Conservation (phyloP, 2,329 filamentous ascomycete genomes). For the Talaromyces sp. region DNA sequence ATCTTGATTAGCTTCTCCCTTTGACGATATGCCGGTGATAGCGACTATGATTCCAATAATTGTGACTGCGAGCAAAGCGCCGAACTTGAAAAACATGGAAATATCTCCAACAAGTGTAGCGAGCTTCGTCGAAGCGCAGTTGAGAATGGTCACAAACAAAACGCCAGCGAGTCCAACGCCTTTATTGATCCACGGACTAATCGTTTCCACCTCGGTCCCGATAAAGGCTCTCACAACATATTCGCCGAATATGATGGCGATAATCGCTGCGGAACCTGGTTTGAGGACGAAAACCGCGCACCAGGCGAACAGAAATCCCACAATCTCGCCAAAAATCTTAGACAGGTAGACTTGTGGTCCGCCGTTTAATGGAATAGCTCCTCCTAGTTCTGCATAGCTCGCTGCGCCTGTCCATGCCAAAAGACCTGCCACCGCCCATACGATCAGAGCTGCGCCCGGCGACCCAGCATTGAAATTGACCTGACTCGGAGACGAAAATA, state of each 20-base stretch:
- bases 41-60: conserved; percentile 88
- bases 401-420: conserved; percentile 94
- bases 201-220: conserved; percentile 77
- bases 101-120: conserved; percentile 84
- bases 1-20: conserved; percentile 71
- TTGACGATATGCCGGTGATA: conserved; percentile 74
- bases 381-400: conserved; percentile 92
- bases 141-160: conserved; percentile 74
- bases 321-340: conserved; percentile 93
- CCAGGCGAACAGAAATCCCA: conserved; percentile 95
- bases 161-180: conserved; percentile 76
- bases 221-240: conserved; percentile 88
- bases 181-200: conserved; percentile 89
- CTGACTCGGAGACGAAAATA: conserved; percentile 91
- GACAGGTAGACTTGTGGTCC: conserved; percentile 90
- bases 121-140: conserved; percentile 85
- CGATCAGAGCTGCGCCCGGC: conserved; percentile 82
- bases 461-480: conserved; percentile 91
- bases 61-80: conserved; percentile 82
- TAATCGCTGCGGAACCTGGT: conserved; percentile 88
- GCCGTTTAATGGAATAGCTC: conserved; percentile 92
- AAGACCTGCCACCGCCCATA: conserved; percentile 88
- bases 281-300: conserved; percentile 91
- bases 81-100: conserved; percentile 96
- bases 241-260: conserved; percentile 96